Conservation (phyloP, 129 eudicot genomes). For the Tagetes erecta region DNA sequence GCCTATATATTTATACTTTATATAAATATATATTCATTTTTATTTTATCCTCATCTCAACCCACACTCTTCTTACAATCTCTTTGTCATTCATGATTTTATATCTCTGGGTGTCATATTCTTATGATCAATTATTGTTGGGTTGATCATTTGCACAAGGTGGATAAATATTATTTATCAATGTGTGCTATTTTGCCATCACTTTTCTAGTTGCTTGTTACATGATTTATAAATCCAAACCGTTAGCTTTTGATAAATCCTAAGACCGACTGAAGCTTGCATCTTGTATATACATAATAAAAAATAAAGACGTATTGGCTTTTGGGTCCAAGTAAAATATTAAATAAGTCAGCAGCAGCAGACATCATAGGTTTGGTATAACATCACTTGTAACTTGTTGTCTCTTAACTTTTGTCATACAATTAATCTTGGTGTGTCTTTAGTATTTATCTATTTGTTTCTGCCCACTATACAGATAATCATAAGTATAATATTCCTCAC, state of each 20-base stretch:
- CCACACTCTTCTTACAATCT: constrained; percentile 33
- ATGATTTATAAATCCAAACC: constrained; percentile 21
- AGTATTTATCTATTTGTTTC: constrained; percentile 6
- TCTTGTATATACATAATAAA: not conserved
- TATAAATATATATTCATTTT: not conserved
- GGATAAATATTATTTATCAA: constrained; percentile 21
- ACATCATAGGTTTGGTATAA: constrained; percentile 20
- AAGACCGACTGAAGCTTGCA: constrained; percentile 2
- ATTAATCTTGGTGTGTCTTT: constrained; percentile 14
- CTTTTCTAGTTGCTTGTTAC: constrained; percentile 20
- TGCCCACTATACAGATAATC: constrained; percentile 21
- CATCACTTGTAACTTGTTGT: constrained; percentile 18
- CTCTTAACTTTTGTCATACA: constrained; percentile 17
- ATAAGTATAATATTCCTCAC: constrained; percentile 10
- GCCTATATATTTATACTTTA: too few relatives aligned
- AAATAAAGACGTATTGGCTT: constrained; percentile 18
- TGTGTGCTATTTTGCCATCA: constrained; percentile 16
- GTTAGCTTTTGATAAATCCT: not conserved
- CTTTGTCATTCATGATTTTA: constrained; percentile 41
- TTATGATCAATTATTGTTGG: constrained; percentile 50
- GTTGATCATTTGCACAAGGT: constrained; percentile 42
- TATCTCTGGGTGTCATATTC: constrained; percentile 38
- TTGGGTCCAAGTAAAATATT: constrained; percentile 11
- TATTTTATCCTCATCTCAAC: constrained; percentile 26
- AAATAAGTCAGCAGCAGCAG: constrained; percentile 25